Conservation (phyloP, 202 grass and related monocot species). For the Elaeis oleifera region DNA sequence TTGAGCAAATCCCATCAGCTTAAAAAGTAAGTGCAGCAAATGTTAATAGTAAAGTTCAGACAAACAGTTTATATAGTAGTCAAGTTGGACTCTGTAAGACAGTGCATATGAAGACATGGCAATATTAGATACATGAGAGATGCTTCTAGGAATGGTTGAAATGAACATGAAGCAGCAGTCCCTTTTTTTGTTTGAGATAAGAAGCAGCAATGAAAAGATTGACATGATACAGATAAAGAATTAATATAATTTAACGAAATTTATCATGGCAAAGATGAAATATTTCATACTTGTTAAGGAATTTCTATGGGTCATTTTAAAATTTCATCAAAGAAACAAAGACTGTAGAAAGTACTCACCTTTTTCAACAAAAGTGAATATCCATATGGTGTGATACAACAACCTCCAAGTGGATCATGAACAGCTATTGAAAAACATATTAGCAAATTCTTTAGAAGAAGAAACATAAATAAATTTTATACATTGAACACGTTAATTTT, state of each 20-base stretch:
- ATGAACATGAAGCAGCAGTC: neutral
- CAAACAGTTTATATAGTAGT: slow-evolving; percentile 2
- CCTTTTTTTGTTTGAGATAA: no score
- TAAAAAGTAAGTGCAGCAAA: slow-evolving; percentile 20
- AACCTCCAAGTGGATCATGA: slow-evolving; percentile 88
- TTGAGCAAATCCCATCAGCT: slow-evolving; percentile 76
- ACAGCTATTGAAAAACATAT: slow-evolving; percentile 33
- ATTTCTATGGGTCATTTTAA: no score
- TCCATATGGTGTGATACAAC: slow-evolving; percentile 81
- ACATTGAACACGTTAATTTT: no score
- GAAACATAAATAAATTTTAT: neutral
- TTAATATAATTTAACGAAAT: no score
- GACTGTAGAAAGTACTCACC: slow-evolving; percentile 35
- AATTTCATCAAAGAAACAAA: neutral
- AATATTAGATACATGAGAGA: no score
- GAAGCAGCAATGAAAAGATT: no score
- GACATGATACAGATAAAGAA: no score
- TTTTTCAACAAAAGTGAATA: slow-evolving; percentile 78
- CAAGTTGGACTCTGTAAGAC: neutral
- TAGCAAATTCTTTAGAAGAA: slow-evolving; percentile 1
- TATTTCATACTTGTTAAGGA: no score
- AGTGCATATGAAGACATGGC: no score
- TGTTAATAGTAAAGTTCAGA: neutral
- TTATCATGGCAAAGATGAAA: no score
- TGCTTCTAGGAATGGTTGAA: neutral